These are phyloP conservation scores for Huiozyma naganishii DNA, from an alignment of 805 yeast species.

Conservation along the genomic window DNA sequence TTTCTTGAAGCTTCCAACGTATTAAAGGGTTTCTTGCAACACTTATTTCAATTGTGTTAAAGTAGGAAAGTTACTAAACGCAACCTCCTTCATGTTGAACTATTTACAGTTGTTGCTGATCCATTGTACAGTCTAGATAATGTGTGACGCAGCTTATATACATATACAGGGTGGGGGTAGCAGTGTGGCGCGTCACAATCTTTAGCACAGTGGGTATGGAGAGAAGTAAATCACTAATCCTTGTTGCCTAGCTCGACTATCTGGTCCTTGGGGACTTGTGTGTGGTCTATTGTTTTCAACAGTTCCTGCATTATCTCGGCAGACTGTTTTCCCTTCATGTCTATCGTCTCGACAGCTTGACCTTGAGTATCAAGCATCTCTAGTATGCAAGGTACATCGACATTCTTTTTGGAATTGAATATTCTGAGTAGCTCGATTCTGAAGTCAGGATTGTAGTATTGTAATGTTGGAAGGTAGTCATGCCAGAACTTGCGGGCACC, in stretches of 20 bases:
- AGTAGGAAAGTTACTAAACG: too few species aligned
- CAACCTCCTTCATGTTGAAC: too few species aligned
- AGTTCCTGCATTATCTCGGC: slow-evolving; percentile 48
- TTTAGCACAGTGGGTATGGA: too few species aligned
- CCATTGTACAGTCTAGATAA: too few species aligned
- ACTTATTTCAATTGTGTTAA: too few species aligned
- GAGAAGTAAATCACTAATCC: too few species aligned
- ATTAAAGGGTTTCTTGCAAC: too few species aligned
- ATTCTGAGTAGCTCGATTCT: slow-evolving; percentile 53
- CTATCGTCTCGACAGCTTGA: slow-evolving; percentile 29
- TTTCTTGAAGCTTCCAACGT: too few species aligned
- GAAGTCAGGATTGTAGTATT: slow-evolving; percentile 70
- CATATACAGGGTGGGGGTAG: too few species aligned
- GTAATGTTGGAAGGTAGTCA: slow-evolving; percentile 59
- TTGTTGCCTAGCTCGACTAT: slow-evolving; percentile 15
- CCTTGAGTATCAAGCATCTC: slow-evolving; percentile 16
- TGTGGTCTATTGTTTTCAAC: slow-evolving; percentile 41
- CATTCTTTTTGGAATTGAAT: slow-evolving; percentile 21
- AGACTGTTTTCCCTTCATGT: slow-evolving; percentile 41
- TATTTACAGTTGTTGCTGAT: too few species aligned
- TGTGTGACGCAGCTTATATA: too few species aligned
- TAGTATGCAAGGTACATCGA: slow-evolving; percentile 21
- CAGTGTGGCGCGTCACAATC: too few species aligned
- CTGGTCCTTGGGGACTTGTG: slow-evolving; percentile 36
- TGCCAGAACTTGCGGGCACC: slow-evolving; percentile 74